A percentile compares a stretch with the other conserved stretches of the same genome.
phyloP scores from a whole-genome alignment of 805 yeast genomes.

The Myxozyma melibiosi region DNA sequence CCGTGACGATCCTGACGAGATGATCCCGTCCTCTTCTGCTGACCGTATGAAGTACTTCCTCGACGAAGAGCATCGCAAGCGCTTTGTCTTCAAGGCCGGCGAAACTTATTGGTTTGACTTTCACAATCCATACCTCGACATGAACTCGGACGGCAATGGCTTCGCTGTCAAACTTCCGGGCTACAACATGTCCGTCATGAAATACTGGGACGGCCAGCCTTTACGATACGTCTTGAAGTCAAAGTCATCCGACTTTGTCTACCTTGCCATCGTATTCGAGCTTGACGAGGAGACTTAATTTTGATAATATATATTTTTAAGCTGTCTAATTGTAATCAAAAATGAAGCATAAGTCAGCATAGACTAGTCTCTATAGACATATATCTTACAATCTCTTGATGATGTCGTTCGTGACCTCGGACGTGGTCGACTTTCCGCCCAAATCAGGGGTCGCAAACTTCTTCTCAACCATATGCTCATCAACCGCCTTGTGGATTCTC shows the following conservation, averaged over 20 bases:
- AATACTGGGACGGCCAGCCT: slow-evolving; percentile 44
- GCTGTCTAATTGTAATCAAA: not conserved
- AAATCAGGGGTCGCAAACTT: slow-evolving; percentile 86
- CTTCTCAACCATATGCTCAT: slow-evolving; percentile 83
- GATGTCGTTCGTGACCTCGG: slow-evolving; percentile 83
- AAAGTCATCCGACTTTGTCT: slow-evolving; percentile 35
- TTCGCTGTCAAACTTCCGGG: slow-evolving; percentile 59
- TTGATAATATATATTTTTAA: not conserved
- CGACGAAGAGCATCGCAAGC: slow-evolving; percentile 44
- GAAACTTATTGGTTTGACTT: slow-evolving; percentile 53
- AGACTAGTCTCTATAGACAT: not conserved
- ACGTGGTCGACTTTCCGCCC: slow-evolving; percentile 87
- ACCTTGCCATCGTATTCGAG: slow-evolving; percentile 38
- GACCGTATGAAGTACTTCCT: slow-evolving; percentile 53
- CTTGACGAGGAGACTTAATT: slow-evolving; percentile 3
- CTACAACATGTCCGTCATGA: slow-evolving; percentile 43
- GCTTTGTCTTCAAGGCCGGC: slow-evolving; percentile 48
- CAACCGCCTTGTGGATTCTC: slow-evolving; percentile 89
- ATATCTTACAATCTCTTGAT: slow-evolving; percentile 52
- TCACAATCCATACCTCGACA: slow-evolving; percentile 55
- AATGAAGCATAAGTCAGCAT: too few species aligned
- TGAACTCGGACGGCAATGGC: slow-evolving; percentile 47
- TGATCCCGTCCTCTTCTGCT: slow-evolving; percentile 32
- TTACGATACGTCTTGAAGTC: slow-evolving; percentile 44
- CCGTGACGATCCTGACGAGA: not conserved